Conservation (phyloP, 192 early-diverging fungal species). For the Thoreauomyces humboldtii region DNA sequence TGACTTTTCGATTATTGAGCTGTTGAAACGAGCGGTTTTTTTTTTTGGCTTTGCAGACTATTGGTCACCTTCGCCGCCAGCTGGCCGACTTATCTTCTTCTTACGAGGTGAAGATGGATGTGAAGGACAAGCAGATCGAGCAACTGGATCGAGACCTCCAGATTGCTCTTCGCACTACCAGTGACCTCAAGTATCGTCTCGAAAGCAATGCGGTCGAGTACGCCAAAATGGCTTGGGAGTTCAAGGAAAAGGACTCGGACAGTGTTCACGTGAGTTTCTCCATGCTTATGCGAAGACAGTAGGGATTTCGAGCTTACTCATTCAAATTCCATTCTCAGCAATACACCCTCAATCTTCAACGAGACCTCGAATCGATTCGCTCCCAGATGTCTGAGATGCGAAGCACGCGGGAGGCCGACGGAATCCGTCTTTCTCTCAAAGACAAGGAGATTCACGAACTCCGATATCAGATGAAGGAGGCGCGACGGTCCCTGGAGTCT, state of each 20-base stretch:
- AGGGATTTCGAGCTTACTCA: background rate
- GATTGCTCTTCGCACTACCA: conserved; percentile 5
- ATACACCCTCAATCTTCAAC: conserved; percentile 14
- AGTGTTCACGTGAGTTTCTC: conserved; percentile 9
- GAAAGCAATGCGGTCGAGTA: conserved; percentile 19
- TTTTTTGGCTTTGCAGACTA: background rate
- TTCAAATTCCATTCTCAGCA: too few relatives aligned
- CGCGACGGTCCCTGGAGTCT: conserved; percentile 4
- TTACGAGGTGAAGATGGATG: conserved; percentile 15
- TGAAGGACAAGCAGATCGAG: conserved; percentile 29
- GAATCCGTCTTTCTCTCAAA: conserved; percentile 31
- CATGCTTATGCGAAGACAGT: background rate
- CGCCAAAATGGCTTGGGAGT: conserved; percentile 27
- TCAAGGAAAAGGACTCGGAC: conserved; percentile 20
- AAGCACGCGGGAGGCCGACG: conserved; percentile 34
- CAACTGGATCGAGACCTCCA: conserved; percentile 18
- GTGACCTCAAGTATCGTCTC: conserved; percentile 14
- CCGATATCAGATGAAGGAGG: conserved; percentile 23
- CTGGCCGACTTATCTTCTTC: conserved; percentile 4
- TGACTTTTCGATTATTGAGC: background rate
- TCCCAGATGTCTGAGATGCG: conserved; percentile 30
- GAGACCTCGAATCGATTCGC: conserved; percentile 20
- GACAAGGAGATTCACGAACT: conserved; percentile 40
- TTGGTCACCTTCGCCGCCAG: conserved; percentile 15
- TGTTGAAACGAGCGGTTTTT: background rate